phyloP scores from a whole-genome alignment of 1,139 yeast genomes.

The Kodamaea alishanica region DNA sequence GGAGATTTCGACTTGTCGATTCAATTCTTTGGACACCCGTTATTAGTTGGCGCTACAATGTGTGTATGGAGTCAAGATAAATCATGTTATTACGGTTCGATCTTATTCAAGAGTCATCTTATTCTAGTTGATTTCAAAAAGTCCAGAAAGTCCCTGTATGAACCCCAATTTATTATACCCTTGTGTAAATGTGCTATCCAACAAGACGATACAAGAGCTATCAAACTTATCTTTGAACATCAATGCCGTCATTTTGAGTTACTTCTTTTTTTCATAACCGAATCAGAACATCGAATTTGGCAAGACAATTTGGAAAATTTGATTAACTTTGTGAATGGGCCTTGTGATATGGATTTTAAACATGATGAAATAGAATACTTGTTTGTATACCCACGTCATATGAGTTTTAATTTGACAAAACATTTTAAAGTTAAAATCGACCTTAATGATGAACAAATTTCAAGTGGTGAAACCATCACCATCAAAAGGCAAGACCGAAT shows the following conservation, averaged over 20 bases:
- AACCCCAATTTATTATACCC: conserved; percentile 48
- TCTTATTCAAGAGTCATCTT: conserved; percentile 52
- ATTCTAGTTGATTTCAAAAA: conserved; percentile 22
- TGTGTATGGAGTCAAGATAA: conserved; percentile 34
- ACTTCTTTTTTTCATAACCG: conserved; percentile 32
- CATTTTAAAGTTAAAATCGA: conserved; percentile 9
- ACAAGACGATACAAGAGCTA: conserved; percentile 23
- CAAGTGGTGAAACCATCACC: conserved; percentile 1
- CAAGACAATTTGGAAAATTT: conserved; percentile 28
- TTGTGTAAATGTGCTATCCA: conserved; percentile 27
- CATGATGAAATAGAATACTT: conserved; percentile 6
- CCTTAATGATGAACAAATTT: conserved; percentile 6
- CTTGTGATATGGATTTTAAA: conserved; percentile 35
- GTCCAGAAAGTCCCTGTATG: conserved; percentile 16
- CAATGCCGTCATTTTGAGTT: conserved; percentile 42
- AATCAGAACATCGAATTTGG: conserved; percentile 43
- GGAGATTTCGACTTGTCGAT: conserved; percentile 19
- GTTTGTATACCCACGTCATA: conserved; percentile 13
- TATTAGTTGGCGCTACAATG: conserved; percentile 38
- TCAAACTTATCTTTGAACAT: conserved; percentile 48
- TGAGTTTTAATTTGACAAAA: conserved; percentile 13
- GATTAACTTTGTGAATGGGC: conserved; percentile 40
- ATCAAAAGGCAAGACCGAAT: conserved; percentile 13
- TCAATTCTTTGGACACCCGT: conserved; percentile 40
- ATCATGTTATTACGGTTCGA: conserved; percentile 30